Evolutionary conservation across 192 early-diverging fungal genomes (phyloP).

Genomic region (Linnemannia hyalina): DNA sequence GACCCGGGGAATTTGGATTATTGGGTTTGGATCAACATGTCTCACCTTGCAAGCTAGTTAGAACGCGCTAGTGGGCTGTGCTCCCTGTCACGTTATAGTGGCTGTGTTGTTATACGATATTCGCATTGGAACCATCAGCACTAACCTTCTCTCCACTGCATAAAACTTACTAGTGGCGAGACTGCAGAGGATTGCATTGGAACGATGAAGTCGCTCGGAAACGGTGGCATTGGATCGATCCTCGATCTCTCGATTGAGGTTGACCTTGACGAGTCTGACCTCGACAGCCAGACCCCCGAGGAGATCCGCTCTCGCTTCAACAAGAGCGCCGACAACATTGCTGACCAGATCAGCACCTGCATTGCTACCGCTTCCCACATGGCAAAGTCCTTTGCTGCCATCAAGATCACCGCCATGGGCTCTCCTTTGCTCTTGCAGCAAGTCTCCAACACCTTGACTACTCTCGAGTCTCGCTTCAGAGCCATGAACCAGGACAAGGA

Average conservation of each 20-base stretch:
- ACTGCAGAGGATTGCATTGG: slow-evolving; percentile 83
- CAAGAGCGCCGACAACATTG: slow-evolving; percentile 74
- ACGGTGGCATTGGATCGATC: slow-evolving; percentile 80
- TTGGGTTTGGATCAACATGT: not conserved
- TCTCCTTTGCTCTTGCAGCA: slow-evolving; percentile 82
- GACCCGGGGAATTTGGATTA: not conserved
- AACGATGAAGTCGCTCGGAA: slow-evolving; percentile 78
- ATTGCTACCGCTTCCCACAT: slow-evolving; percentile 76
- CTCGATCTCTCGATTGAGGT: slow-evolving; percentile 92
- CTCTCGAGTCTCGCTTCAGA: slow-evolving; percentile 64
- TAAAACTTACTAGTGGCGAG: slow-evolving; percentile 77
- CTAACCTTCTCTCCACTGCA: not conserved
- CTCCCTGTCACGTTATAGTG: not conserved
- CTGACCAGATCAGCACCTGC: slow-evolving; percentile 75
- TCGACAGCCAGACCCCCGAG: slow-evolving; percentile 58
- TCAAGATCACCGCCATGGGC: slow-evolving; percentile 88
- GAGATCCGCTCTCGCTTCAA: slow-evolving; percentile 67
- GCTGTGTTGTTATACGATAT: not conserved
- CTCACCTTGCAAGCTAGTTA: not conserved
- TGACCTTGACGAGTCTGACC: slow-evolving; percentile 70
- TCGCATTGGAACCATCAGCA: not conserved
- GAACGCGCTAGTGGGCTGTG: not conserved
- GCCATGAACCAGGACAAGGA: slow-evolving; percentile 38
- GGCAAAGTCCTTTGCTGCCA: slow-evolving; percentile 82
- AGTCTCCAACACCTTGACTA: slow-evolving; percentile 69